Evolutionary conservation across 805 yeast species (phyloP).

Genomic region (Yarrowia sp.): DNA sequence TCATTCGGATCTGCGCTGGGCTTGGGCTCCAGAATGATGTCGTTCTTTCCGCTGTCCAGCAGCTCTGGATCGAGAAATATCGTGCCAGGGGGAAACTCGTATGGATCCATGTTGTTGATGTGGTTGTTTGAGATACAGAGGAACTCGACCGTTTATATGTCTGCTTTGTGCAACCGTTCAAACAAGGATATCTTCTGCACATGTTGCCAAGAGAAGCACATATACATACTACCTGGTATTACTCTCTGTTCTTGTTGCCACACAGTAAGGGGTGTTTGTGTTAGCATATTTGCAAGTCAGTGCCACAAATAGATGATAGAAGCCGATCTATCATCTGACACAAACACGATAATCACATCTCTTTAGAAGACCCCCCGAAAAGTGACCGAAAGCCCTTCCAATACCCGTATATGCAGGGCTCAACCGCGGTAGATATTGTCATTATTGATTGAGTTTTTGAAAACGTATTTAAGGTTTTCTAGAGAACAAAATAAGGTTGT

Average conservation of each 20-base stretch:
- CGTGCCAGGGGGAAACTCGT: constrained; percentile 22
- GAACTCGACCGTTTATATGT: neutral
- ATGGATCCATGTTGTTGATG: neutral
- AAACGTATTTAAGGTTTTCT: neutral
- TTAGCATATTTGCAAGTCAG: no score
- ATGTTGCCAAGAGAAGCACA: no score
- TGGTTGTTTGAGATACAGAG: neutral
- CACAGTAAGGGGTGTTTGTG: no score
- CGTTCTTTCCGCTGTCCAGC: constrained; percentile 6
- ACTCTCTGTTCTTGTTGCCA: no score
- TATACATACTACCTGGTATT: no score
- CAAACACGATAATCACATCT: no score
- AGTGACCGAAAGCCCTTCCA: no score
- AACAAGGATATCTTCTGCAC: no score
- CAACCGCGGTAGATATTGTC: constrained; percentile 1
- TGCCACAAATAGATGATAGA: no score
- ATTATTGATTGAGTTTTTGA: neutral
- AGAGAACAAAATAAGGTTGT: neutral
- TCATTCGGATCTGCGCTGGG: constrained; percentile 28
- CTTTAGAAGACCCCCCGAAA: no score
- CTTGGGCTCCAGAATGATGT: constrained; percentile 20
- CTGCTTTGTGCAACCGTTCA: no score
- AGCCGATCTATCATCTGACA: no score
- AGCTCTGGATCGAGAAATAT: constrained; percentile 23
- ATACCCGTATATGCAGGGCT: neutral